Evolutionary conservation across 225 moss, liverwort and hornwort species (phyloP).

Genomic region (Physcomitrium patens): DNA sequence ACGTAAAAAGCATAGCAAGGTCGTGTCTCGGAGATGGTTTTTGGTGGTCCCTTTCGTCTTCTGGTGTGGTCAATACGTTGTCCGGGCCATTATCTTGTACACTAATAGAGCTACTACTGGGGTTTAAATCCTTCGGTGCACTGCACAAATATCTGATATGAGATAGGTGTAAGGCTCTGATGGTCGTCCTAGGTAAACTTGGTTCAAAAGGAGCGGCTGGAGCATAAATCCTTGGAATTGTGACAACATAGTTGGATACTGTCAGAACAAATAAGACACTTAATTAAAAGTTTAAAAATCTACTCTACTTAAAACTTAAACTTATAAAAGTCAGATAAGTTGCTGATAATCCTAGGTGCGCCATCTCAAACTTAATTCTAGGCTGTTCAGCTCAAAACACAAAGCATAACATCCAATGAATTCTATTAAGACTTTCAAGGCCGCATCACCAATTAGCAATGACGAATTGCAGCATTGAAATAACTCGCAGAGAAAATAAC

Average conservation of each 20-base stretch:
- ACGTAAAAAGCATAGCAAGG: constrained; percentile 90
- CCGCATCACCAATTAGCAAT: constrained; percentile 10
- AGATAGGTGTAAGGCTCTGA: not conserved
- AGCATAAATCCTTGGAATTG: constrained; percentile 18
- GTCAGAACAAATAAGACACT: not conserved
- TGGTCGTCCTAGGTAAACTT: not conserved
- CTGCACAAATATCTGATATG: constrained; percentile 32
- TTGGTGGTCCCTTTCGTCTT: constrained; percentile 23
- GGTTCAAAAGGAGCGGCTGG: constrained; percentile 9
- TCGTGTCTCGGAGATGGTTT: constrained; percentile 80
- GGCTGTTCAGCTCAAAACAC: not conserved
- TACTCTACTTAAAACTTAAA: too few relatives aligned
- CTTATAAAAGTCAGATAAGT: not conserved
- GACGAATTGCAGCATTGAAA: not conserved
- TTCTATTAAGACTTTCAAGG: not conserved
- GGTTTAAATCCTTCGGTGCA: constrained; percentile 21
- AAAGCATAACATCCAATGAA: constrained; percentile 2
- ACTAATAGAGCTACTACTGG: not conserved
- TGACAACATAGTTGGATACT: not conserved
- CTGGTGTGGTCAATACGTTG: constrained; percentile 2
- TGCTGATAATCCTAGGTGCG: not conserved
- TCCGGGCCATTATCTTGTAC: constrained; percentile 13
- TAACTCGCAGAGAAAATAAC: not conserved
- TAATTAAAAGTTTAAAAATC: not conserved
- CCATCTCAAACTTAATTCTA: not conserved